Evolutionary conservation across 2,329 filamentous ascomycete species (phyloP).

Genomic region (Botrytis squamosa): DNA sequence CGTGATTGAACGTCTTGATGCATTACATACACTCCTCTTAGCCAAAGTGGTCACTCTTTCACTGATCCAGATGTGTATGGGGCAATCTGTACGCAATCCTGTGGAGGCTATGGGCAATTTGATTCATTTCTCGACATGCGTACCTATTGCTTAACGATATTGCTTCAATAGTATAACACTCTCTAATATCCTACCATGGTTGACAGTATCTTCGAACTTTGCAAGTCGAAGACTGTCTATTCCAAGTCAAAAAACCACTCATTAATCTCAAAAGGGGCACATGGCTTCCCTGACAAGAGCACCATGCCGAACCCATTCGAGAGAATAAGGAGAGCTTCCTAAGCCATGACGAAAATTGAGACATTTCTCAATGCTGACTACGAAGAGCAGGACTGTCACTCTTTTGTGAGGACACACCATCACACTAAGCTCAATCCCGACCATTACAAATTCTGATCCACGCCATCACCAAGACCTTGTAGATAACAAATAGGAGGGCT

Average conservation of each 20-base stretch:
- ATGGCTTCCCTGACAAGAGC: neutral
- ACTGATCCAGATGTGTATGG: neutral
- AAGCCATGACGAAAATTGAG: neutral
- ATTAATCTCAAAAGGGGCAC: neutral
- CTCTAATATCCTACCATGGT: neutral
- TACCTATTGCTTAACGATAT: neutral
- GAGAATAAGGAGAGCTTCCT: neutral
- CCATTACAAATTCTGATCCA: neutral
- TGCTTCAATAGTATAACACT: neutral
- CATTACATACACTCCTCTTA: neutral
- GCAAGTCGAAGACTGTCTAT: neutral
- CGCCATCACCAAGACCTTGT: neutral
- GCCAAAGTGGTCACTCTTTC: neutral
- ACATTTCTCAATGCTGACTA: neutral
- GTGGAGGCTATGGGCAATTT: neutral
- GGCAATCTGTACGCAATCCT: neutral
- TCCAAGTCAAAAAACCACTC: neutral
- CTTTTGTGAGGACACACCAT: neutral
- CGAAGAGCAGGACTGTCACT: neutral
- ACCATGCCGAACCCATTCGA: neutral
- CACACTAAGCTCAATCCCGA: neutral
- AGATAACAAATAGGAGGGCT: accelerated
- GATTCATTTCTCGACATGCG: neutral
- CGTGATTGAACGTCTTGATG: neutral
- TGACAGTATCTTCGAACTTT: neutral